A percentile compares a stretch with the other conserved stretches of the same genome.
Evolutionary conservation across 352 stramenopile species (phyloP).

Genomic region (Thalassiosira mediterranea): DNA sequence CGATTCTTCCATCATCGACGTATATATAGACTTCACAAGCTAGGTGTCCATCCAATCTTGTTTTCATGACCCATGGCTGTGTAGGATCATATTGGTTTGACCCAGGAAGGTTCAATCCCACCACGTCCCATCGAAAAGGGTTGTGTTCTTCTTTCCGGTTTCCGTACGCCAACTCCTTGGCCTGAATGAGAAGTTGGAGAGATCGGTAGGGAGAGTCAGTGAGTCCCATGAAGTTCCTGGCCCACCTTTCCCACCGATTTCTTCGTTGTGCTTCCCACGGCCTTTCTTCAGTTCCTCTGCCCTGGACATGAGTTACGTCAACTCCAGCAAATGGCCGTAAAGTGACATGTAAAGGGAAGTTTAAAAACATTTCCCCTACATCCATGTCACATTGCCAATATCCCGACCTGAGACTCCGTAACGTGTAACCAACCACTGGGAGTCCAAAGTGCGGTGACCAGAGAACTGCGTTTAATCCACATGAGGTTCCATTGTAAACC

Average conservation of each 20-base stretch:
- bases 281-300: not conserved
- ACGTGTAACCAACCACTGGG: slow-evolving; percentile 8
- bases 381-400: slow-evolving; percentile 32
- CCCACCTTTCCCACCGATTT: slow-evolving; percentile 29
- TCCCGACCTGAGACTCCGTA: slow-evolving; percentile 11
- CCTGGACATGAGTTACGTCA: slow-evolving; percentile 12
- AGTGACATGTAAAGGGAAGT: slow-evolving; percentile 11
- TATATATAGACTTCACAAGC: slow-evolving; percentile 25
- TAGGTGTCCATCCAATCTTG: slow-evolving; percentile 8
- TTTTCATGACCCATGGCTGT: slow-evolving; percentile 24
- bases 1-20: slow-evolving; percentile 12
- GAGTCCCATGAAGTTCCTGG: slow-evolving; percentile 41
- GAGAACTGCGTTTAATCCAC: slow-evolving; percentile 31
- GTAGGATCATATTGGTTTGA: not conserved
- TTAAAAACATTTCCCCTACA: slow-evolving; percentile 47
- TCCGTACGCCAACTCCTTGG: slow-evolving; percentile 8
- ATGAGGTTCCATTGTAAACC: slow-evolving; percentile 47
- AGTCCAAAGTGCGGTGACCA: slow-evolving; percentile 42
- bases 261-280: slow-evolving; percentile 12
- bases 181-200: slow-evolving; percentile 1
- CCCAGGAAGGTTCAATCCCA: slow-evolving; percentile 27
- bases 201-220: slow-evolving; percentile 30
- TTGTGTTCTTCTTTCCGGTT: not conserved
- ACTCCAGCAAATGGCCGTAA: slow-evolving; percentile 26
- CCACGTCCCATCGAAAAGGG: slow-evolving; percentile 24